phyloP scores from a whole-genome alignment of 257 asterid genomes.

The Cordia subcordata region DNA sequence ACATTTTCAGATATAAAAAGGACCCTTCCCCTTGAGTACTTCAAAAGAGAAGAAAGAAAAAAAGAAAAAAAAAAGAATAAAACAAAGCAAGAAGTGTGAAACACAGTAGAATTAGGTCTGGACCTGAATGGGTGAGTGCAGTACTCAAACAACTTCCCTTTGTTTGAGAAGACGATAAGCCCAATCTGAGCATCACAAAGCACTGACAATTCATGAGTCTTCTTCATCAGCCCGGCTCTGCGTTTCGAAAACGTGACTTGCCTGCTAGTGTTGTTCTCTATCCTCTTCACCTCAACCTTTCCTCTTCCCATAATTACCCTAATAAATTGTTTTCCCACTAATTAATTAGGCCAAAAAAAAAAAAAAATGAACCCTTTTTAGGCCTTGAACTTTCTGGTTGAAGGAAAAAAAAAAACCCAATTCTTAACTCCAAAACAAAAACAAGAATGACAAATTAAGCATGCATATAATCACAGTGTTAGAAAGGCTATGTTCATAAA shows the following conservation, averaged over 20 bases:
- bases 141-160: slow-evolving; percentile 66
- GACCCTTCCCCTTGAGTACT: no score
- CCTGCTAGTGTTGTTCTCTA: slow-evolving; percentile 78
- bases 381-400: slow-evolving; percentile 18
- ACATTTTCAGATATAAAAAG: no score
- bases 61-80: not conserved
- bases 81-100: not conserved
- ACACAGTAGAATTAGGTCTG: not conserved
- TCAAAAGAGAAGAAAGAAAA: not conserved
- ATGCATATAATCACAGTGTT: slow-evolving; percentile 14
- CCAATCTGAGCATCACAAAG: slow-evolving; percentile 88
- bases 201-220: slow-evolving; percentile 82
- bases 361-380: not conserved
- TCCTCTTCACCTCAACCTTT: slow-evolving; percentile 75
- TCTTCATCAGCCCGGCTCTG: slow-evolving; percentile 66
- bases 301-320: slow-evolving; percentile 66
- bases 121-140: slow-evolving; percentile 52
- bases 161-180: slow-evolving; percentile 64
- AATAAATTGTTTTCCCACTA: not conserved
- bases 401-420: slow-evolving; percentile 15
- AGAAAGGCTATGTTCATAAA: slow-evolving; percentile 8
- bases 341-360: not conserved
- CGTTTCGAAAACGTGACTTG: slow-evolving; percentile 83
- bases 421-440: not conserved
- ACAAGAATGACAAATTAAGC: not conserved